Base-by-base conservation (phyloP, 2,329 filamentous ascomycete genomes). In the Neodidymelliopsis sp. region DNA sequence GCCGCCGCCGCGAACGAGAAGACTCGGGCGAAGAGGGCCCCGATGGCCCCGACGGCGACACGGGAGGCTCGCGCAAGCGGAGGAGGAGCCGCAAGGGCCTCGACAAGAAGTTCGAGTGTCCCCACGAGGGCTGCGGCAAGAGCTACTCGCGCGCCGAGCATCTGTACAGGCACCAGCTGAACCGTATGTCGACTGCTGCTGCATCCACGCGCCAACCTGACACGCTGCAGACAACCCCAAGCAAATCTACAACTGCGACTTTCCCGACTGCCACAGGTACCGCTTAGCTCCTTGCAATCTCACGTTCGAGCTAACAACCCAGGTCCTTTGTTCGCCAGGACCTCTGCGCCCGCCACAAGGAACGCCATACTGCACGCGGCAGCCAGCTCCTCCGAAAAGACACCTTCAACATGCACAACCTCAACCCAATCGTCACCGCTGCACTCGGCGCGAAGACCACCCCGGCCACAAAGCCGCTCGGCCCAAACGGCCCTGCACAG, bases 121-220 rank as follows among this genome's bases (percentile, higher is more conserved):
- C 88, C 4, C 85, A 91, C 51, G 86, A 90, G 57, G 90, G 88
- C 28, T 99, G 94, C 66, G 92, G 91, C 29, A 99, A 97, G 79
- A 95, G 88, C 70, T 99, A 99, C 72, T 97, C 93, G 19, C 84
- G 94, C 69, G 93, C 94, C 7, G 94, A 97, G 75, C 94, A 99
- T 78, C 79, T 99, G 77, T 97, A 97, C 76, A 86, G 94, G 34
- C 93, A 97, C 75, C 92, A 97, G 75, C 77, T 97, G 60, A 99
- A 99, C 71, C 94, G 89, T 91, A 80, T 73, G 85, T 78, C 37
- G 7, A 28, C 18, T 19, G 19, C 20, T 6, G 28, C 13, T 9
- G 27, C 24, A 12, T n/a, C 7, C 23, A 10, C 22, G n/a, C 22
- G 11, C 11, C 27, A 28, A 1, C 25, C 59, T 67, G 45, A 67